Base-by-base conservation (phyloP, 2,329 filamentous ascomycete genomes). In the Talaromyces marneffei region DNA sequence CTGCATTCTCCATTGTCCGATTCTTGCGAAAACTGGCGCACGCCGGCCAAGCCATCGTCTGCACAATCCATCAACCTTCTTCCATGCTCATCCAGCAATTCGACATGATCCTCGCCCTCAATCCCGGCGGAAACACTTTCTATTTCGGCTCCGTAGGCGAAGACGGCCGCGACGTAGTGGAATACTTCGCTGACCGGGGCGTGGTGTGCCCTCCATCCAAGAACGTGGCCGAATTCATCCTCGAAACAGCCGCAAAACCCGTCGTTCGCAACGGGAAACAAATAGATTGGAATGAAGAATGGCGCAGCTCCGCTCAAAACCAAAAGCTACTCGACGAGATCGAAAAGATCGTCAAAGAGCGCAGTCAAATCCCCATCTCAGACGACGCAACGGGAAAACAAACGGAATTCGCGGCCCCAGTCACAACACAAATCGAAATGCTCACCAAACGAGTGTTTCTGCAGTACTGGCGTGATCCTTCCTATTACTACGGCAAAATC, bases 401-500 rank as follows among this genome's bases (percentile, higher is more conserved):
- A 29, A 59, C 60, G 42, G 86, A 88, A 66, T 92, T 88, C 66
- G 89, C 89, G 0, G 87, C 88, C 0, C 80, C 88, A 0, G 78
- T 85, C 0, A 78, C 75, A 69, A 72, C 82, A 1, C 90, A 92
- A 74, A 89, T 82, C 6, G 77, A 77, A 3, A 81, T 86, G 69
- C 80, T 92, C 20, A 90, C 87, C 3, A 86, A 86, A 71, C 83
- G 90, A 23, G 82, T 88, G 55, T 91, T 91, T 73, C 78, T 78
- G 3, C 85, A 90, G 66, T 87, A 91, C 76, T 92, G 88, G 88
- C 83, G 90, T 14, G 86, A 90, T 64, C 87, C 89, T 0, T 86
- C 85, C 0, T 93, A 92, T 72, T 78, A 91, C 60, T 92, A 91
- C 72, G 86, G 87, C 62, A 91, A 91, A 70, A 77, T 93, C 27